These are phyloP conservation scores for Phaeophleospora eucalypticola DNA, from an alignment of 2,329 filamentous ascomycete genomes.

Conservation along the genomic window DNA sequence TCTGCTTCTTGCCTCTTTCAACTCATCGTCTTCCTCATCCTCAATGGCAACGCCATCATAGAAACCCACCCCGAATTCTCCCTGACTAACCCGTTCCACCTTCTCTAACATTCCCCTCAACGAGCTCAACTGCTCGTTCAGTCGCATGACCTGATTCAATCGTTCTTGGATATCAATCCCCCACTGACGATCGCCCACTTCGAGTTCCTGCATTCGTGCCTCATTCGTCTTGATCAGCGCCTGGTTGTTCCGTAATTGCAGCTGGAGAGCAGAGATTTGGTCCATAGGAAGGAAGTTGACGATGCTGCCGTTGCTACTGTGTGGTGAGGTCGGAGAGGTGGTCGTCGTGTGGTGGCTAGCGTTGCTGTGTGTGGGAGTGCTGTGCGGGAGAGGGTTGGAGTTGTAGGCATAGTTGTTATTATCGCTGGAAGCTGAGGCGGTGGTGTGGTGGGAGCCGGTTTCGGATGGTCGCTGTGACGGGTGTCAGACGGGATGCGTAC, in stretches of 20 bases:
- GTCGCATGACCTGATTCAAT: conserved; percentile 13
- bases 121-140: conserved; percentile 16
- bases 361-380: too few relatives aligned
- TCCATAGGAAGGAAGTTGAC: conserved; percentile 13
- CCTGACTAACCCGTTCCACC: conserved; percentile 12
- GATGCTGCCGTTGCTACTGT: conserved; percentile 13
- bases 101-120: conserved; percentile 14
- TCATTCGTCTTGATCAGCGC: conserved; percentile 20
- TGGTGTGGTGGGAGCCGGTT: conserved; percentile 10
- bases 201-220: conserved; percentile 16
- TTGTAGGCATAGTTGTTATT: too few relatives aligned
- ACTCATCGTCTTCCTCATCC: not conserved
- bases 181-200: conserved; percentile 9
- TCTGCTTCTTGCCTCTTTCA: not conserved
- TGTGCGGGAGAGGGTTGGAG: too few relatives aligned
- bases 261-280: conserved; percentile 15
- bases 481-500: not conserved
- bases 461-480: conserved; percentile 16
- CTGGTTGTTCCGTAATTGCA: conserved; percentile 17
- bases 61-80: conserved; percentile 8
- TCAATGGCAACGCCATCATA: not conserved
- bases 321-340: conserved; percentile 11
- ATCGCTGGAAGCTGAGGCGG: too few relatives aligned
- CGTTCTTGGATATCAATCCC: conserved; percentile 9
- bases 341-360: conserved; percentile 9